Evolutionary conservation across 805 yeast species (phyloP).

Genomic region (Candida verbasci): DNA sequence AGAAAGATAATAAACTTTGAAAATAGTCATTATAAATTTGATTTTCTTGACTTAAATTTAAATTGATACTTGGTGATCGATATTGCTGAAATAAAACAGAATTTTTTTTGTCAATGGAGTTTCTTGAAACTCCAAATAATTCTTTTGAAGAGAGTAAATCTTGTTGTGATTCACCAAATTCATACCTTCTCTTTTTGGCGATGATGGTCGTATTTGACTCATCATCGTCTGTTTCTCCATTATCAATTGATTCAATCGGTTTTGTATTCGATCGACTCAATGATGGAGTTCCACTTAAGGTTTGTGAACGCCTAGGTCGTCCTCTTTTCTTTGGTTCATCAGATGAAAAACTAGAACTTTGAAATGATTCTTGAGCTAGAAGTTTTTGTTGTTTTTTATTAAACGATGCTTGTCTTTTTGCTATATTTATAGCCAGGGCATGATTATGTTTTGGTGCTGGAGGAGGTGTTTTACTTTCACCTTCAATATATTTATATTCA

Average conservation of each 20-base stretch:
- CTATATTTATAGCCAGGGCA: constrained; percentile 41
- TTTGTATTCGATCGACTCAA: constrained; percentile 31
- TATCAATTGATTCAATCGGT: constrained; percentile 13
- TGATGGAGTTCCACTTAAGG: constrained; percentile 21
- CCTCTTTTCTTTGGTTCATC: constrained; percentile 26
- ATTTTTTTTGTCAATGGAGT: constrained; percentile 29
- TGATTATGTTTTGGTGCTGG: constrained; percentile 46
- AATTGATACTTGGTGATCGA: constrained; percentile 27
- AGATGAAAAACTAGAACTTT: not conserved
- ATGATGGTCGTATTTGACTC: constrained; percentile 6
- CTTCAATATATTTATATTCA: constrained; percentile 48
- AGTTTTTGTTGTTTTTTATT: constrained; percentile 9
- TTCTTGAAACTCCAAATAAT: constrained; percentile 38
- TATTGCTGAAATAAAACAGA: constrained; percentile 31
- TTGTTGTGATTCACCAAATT: constrained; percentile 13
- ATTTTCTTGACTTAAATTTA: constrained; percentile 15
- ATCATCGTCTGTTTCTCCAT: constrained; percentile 29
- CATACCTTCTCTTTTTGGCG: constrained; percentile 5
- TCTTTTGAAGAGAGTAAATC: constrained; percentile 37
- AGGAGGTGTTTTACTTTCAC: constrained; percentile 39
- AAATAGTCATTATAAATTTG: constrained; percentile 36
- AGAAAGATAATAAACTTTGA: constrained; percentile 45
- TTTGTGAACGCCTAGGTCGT: constrained; percentile 30
- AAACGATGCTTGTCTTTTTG: constrained; percentile 23
- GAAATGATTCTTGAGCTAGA: constrained; percentile 5